Evolutionary conservation across 306 rosid species (phyloP).

Genomic region (Pachyrhizus erosus): DNA sequence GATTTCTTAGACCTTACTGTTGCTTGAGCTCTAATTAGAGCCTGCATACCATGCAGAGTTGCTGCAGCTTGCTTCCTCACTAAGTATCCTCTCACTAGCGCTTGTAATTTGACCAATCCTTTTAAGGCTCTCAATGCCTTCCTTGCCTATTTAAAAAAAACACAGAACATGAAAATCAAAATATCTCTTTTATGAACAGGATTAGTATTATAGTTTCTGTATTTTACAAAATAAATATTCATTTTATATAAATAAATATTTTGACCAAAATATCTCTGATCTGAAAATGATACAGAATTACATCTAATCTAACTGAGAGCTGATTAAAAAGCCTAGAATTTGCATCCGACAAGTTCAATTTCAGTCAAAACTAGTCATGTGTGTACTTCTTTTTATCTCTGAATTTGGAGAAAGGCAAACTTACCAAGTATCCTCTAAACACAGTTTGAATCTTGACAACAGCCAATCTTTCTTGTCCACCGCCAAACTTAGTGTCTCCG

Average conservation of each 20-base stretch:
- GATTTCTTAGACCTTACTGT: slow-evolving; percentile 79
- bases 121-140: slow-evolving; percentile 89
- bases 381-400: background rate
- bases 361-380: background rate
- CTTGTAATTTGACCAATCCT: slow-evolving; percentile 92
- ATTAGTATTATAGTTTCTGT: background rate
- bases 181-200: background rate
- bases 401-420: background rate
- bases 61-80: slow-evolving; percentile 91
- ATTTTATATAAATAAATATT: background rate
- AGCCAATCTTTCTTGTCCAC: slow-evolving; percentile 74
- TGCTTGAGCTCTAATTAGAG: slow-evolving; percentile 92
- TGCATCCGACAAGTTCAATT: slow-evolving; percentile 13
- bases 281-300: background rate
- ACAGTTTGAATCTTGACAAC: slow-evolving; percentile 82
- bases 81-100: slow-evolving; percentile 85
- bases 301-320: background rate
- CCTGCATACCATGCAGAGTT: slow-evolving; percentile 89
- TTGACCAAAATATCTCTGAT: background rate
- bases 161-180: background rate
- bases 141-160: slow-evolving; percentile 64
- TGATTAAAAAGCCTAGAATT: background rate
- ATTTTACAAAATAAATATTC: background rate
- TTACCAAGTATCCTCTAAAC: slow-evolving; percentile 80
- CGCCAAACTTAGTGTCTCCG: slow-evolving; percentile 69